Conservation (phyloP, 2,329 filamentous ascomycete genomes). For the Lachnellula arida region DNA sequence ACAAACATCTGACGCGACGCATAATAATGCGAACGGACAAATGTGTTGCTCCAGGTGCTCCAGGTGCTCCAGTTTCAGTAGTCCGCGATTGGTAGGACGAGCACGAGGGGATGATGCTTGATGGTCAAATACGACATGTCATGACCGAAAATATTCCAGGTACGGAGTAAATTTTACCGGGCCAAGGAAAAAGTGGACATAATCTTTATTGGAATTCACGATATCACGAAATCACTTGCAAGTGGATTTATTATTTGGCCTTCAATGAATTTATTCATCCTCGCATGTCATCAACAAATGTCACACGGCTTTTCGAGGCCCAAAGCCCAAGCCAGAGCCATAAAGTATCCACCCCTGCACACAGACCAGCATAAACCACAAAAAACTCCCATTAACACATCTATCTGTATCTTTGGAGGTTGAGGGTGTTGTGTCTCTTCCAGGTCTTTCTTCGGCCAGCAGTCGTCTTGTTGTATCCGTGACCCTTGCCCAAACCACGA, state of each 20-base stretch:
- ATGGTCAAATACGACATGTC: conserved; percentile 10
- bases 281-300: conserved; percentile 21
- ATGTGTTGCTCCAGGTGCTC: not conserved
- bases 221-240: not conserved
- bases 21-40: conserved; percentile 7
- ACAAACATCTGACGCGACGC: not conserved
- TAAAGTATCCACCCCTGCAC: conserved; percentile 21
- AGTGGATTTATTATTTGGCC: not conserved
- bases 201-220: no score
- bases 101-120: not conserved
- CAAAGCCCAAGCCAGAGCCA: conserved; percentile 18
- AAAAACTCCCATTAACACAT: conserved; percentile 27
- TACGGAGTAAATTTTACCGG: no score
- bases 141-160: no score
- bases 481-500: conserved; percentile 98
- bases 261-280: conserved; percentile 18
- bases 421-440: conserved; percentile 99
- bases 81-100: conserved; percentile 1
- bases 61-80: conserved; percentile 14
- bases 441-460: conserved; percentile 99
- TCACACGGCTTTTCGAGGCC: conserved; percentile 20
- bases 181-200: no score
- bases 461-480: conserved; percentile 97
- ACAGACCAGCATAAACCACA: conserved; percentile 22
- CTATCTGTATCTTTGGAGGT: conserved; percentile 96